These are phyloP conservation scores for Nepenthes gracilis DNA, from an alignment of 148 eudicot species.

Conservation along the genomic window DNA sequence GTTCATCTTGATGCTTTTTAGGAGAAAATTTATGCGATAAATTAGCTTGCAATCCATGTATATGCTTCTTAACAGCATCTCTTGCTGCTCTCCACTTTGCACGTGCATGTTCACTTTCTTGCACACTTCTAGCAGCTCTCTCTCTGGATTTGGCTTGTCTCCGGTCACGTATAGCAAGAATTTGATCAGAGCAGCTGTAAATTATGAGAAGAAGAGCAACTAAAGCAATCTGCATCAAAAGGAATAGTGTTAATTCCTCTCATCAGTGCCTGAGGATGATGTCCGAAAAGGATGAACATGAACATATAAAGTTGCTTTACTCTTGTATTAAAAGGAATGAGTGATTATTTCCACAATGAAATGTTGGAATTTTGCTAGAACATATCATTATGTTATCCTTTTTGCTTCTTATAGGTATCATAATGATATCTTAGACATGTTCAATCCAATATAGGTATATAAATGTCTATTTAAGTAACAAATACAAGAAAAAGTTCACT, in stretches of 20 bases:
- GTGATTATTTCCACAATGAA: not conserved
- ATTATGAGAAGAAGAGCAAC: constrained; percentile 66
- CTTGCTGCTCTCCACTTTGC: constrained; percentile 63
- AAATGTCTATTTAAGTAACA: no score
- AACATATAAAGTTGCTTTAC: not conserved
- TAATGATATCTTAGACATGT: no score
- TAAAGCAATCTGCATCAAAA: constrained; percentile 57
- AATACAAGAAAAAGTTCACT: no score
- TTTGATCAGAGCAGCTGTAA: constrained; percentile 84
- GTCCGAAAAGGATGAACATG: not conserved
- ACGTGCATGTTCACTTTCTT: constrained; percentile 45
- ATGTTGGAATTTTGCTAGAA: no score
- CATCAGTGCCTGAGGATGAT: not conserved
- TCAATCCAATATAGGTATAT: no score
- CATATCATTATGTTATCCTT: no score
- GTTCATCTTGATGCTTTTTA: constrained; percentile 20
- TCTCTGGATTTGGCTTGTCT: constrained; percentile 77
- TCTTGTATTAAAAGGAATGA: not conserved
- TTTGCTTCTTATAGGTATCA: no score
- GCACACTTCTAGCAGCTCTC: constrained; percentile 62
- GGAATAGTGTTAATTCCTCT: no score
- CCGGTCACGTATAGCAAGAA: constrained; percentile 57
- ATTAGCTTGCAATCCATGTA: constrained; percentile 31
- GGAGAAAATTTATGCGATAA: constrained; percentile 55
- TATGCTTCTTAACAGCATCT: constrained; percentile 64